Conservation (phyloP, 352 stramenopile genomes). For the Phytopythium ostracodes region DNA sequence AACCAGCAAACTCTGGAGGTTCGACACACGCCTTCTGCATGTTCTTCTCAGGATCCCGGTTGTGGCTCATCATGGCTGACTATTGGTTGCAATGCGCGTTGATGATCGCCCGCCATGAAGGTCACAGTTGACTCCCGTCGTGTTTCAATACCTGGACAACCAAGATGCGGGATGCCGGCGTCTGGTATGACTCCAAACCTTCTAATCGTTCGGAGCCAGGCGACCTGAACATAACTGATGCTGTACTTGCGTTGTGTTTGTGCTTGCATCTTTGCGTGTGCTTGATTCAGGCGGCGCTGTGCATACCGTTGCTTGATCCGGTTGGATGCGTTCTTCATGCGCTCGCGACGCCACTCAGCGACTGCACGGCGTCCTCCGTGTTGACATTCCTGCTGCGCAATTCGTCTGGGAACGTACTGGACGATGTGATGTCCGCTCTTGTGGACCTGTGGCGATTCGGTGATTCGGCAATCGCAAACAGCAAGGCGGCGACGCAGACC, state of each 20-base stretch:
- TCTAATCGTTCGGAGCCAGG: neutral
- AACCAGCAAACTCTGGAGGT: neutral
- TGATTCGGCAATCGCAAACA: neutral
- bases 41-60: too few species aligned
- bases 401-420: neutral
- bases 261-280: neutral
- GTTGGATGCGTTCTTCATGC: neutral
- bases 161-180: neutral
- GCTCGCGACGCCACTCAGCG: neutral
- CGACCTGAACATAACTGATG: neutral
- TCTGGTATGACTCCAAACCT: neutral
- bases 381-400: neutral
- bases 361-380: neutral
- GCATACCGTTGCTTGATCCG: conserved; percentile 2
- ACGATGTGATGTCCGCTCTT: neutral
- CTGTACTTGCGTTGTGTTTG: neutral
- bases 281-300: neutral
- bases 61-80: neutral
- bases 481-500: neutral
- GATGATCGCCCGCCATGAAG: neutral
- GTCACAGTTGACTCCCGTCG: neutral
- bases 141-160: neutral
- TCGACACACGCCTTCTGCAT: neutral
- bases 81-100: conserved; percentile 1
- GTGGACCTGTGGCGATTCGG: conserved; percentile 6